Evolutionary conservation across 106 monocot species (phyloP).

Genomic region (Acorus calamus): DNA sequence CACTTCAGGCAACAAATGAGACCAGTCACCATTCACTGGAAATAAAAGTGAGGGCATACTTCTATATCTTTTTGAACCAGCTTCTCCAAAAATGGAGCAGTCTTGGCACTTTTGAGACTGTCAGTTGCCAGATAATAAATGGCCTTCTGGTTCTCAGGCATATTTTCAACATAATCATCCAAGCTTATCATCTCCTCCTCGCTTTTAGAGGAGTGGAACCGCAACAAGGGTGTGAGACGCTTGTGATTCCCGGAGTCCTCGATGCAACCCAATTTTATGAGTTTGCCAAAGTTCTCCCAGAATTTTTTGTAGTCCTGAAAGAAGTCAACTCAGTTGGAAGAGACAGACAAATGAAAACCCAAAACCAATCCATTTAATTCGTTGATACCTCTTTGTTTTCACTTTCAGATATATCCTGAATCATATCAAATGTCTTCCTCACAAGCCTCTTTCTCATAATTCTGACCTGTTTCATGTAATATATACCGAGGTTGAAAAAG

Average conservation of each 20-base stretch:
- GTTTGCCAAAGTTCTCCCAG: conserved; percentile 99
- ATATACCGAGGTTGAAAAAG: too few species aligned
- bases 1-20: not conserved
- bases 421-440: conserved; percentile 99
- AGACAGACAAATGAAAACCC: too few species aligned
- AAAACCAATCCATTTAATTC: not conserved
- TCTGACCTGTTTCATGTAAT: conserved; percentile 42
- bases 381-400: conserved; percentile 76
- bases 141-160: conserved; percentile 84
- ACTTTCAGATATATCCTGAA: conserved; percentile 78
- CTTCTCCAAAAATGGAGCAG: conserved; percentile 92
- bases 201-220: conserved; percentile 82
- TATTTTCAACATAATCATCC: conserved; percentile 86
- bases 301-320: conserved; percentile 88
- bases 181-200: conserved; percentile 84
- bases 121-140: conserved; percentile 92
- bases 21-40: not conserved
- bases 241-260: conserved; percentile 97
- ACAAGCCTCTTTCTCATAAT: conserved; percentile 99
- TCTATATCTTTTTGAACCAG: conserved; percentile 87
- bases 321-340: not conserved
- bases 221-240: conserved; percentile 60
- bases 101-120: conserved; percentile 91
- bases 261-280: conserved; percentile 87
- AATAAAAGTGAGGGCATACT: conserved; percentile 14